Evolutionary conservation across 2,329 filamentous ascomycete genomes (phyloP).

Genomic region (Xylaria sp.): DNA sequence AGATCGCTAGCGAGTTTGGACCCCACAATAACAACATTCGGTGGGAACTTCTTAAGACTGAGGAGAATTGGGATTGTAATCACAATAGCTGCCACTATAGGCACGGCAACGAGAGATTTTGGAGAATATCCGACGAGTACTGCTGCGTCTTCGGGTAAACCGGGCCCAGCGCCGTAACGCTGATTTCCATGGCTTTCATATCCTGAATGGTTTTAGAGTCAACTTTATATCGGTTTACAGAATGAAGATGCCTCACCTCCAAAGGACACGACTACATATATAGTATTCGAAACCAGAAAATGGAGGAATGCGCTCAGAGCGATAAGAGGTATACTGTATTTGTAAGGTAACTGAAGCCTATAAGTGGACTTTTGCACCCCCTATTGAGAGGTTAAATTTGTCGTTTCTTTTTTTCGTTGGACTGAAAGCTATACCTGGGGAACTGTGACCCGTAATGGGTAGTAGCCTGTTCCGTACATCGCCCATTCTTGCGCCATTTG

Average conservation of each 20-base stretch:
- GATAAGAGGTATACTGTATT: slow-evolving; percentile 47
- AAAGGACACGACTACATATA: slow-evolving; percentile 44
- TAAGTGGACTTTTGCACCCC: slow-evolving; percentile 45
- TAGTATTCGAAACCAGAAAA: slow-evolving; percentile 49
- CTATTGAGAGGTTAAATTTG: slow-evolving; percentile 6
- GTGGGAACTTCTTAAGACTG: slow-evolving; percentile 25
- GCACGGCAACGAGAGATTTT: slow-evolving; percentile 22
- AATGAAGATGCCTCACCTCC: slow-evolving; percentile 27
- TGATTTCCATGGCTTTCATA: not conserved
- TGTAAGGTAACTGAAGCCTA: slow-evolving; percentile 48
- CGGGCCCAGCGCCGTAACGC: not conserved
- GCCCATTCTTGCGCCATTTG: slow-evolving; percentile 50
- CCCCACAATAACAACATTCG: slow-evolving; percentile 26
- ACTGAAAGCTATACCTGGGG: slow-evolving; percentile 29
- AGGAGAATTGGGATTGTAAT: slow-evolving; percentile 26
- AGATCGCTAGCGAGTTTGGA: slow-evolving; percentile 34
- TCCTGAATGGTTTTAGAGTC: not conserved
- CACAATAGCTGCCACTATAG: slow-evolving; percentile 29
- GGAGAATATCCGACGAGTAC: slow-evolving; percentile 14
- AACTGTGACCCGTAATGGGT: slow-evolving; percentile 44
- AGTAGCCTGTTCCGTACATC: slow-evolving; percentile 38
- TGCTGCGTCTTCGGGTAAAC: slow-evolving; percentile 10
- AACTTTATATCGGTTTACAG: not conserved
- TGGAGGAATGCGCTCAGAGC: slow-evolving; percentile 44
- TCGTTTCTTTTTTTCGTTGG: not conserved